A percentile compares a stretch with the other conserved stretches of the same genome.
These are phyloP conservation scores for Phytophthora sojae DNA, from an alignment of 352 stramenopile species.

Conservation along the genomic window DNA sequence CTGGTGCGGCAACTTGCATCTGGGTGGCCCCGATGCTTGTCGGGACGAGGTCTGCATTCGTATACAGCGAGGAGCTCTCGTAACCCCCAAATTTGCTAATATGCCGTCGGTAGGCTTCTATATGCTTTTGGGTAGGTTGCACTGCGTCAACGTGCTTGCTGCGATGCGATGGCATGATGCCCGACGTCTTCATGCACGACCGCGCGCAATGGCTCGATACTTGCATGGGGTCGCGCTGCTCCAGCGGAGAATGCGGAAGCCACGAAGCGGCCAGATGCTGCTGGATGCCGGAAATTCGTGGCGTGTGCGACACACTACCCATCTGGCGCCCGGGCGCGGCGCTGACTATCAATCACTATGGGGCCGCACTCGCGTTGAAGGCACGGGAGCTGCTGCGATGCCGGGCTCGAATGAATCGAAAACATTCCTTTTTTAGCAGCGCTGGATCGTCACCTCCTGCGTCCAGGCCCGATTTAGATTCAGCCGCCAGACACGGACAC, in stretches of 20 bases:
- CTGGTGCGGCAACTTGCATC: background rate
- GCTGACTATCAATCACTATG: background rate
- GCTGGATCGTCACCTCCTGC: constrained; percentile 1
- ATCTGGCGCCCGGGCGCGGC: background rate
- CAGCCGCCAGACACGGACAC: background rate
- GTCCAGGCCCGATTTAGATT: constrained; percentile 20
- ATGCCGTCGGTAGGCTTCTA: no score
- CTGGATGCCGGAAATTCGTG: background rate
- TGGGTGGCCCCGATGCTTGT: background rate
- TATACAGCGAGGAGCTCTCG: constrained; percentile 26
- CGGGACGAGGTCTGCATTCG: constrained; percentile 3
- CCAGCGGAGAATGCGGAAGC: no score
- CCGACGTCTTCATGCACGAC: no score
- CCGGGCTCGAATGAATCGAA: background rate
- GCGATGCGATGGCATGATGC: no score
- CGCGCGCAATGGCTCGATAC: no score
- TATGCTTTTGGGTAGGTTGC: no score
- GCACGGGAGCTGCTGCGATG: background rate
- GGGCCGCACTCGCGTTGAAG: constrained; percentile 21
- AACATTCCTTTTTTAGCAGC: constrained; percentile 22
- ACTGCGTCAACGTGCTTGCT: no score
- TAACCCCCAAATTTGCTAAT: constrained; percentile 1
- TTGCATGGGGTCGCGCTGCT: no score
- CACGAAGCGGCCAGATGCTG: no score
- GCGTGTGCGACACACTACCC: background rate